Evolutionary conservation across 306 rosid species (phyloP), one percentile per base, ranked within the genome.

Genomic region (Begonia loranthoides): DNA sequence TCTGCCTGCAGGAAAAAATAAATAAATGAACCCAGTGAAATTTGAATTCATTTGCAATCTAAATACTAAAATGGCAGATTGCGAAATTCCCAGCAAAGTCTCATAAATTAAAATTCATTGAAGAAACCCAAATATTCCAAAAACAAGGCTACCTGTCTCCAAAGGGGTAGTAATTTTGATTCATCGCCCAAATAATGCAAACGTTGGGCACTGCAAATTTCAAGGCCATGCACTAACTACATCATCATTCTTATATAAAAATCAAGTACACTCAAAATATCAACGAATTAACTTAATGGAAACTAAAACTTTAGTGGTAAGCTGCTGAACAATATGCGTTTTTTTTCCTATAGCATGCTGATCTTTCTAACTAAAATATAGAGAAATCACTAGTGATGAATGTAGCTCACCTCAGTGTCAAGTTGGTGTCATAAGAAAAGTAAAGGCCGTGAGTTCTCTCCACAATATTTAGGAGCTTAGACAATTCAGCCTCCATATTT

Each of bases 151-250:
- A 78, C 99, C 85, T 90, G 95, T 80, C 95, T 90, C 99, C 95
- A 90, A 62, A 90, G 94, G 59, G 99, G 99, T 64, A 90, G 82
- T 68, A 79, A 69, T 68, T 74, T 86, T 57, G 95, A 86, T 47
- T 86, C 95, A 49, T 73, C 83, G 24, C 99, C 88, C 49, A 90
- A 63, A 66, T 83, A 87, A 60, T 85, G 76, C 73, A 90, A 47
- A 55, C 83, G 56, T 47, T 90, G 99, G 6, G 77, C 74, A 52
- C 99, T 90, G 92, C 61, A 73, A 38, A 62, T 28, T 28, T 28
- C 36, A 28, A 28, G 36, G 36, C 5, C 36, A 28, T 28, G 6
- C 36, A 28, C 36, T 28, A 28, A 28, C 36, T 28, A 8, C 36
- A 28, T 28, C 36, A 28, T 28, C 36, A 28, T 4, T 28, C 36